phyloP scores from a whole-genome alignment of 768 basidiomycete genomes.

The Cystoderma amianthinum region DNA sequence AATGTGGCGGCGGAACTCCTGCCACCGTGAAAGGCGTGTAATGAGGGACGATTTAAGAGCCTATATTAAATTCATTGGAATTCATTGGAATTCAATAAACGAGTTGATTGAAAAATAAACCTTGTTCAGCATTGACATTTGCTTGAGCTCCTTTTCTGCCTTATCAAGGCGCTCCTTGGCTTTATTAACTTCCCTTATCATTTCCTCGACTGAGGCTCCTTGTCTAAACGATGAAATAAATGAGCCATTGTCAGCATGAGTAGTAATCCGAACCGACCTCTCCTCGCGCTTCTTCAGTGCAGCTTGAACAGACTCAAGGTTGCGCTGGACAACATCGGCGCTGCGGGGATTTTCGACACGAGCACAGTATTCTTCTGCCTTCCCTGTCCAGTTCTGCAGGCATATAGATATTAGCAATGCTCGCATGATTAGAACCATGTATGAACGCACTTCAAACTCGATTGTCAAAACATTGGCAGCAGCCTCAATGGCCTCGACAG shows the following conservation, averaged over 20 bases:
- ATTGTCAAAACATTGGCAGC: conserved; percentile 43
- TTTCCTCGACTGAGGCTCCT: conserved; percentile 72
- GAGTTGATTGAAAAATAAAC: conserved; percentile 26
- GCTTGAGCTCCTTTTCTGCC: conserved; percentile 56
- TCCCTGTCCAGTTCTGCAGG: conserved; percentile 52
- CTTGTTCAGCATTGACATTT: conserved; percentile 59
- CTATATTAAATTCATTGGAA: conserved; percentile 26
- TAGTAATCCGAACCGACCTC: conserved; percentile 28
- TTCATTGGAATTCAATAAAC: background rate
- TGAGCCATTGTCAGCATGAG: background rate
- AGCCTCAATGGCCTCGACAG: conserved; percentile 36
- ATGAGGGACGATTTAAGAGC: conserved; percentile 60
- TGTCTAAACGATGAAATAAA: conserved; percentile 36
- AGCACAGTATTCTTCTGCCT: conserved; percentile 57
- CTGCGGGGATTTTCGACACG: conserved; percentile 52
- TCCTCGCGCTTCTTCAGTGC: conserved; percentile 64
- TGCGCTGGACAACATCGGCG: conserved; percentile 46
- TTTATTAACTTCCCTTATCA: conserved; percentile 65
- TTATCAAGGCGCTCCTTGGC: conserved; percentile 52
- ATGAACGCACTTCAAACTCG: conserved; percentile 53
- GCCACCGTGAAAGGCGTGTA: conserved; percentile 68
- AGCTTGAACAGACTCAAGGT: conserved; percentile 54
- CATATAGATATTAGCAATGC: background rate
- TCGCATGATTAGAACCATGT: too few relatives aligned
- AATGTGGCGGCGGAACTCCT: conserved; percentile 82